phyloP scores from a whole-genome alignment of 2,329 filamentous ascomycete species.

The Cryoendolithus antarcticus region DNA sequence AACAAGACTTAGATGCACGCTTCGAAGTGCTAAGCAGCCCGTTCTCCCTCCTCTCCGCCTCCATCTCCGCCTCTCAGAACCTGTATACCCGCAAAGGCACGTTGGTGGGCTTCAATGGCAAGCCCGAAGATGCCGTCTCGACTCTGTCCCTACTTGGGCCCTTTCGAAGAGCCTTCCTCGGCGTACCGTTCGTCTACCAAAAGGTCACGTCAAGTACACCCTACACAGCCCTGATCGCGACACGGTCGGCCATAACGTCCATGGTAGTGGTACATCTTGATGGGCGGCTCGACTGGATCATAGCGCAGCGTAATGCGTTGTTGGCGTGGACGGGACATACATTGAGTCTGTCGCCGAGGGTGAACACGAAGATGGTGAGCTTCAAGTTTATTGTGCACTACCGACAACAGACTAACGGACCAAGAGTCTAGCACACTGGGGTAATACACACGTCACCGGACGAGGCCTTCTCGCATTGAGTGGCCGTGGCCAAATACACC shows the following conservation, averaged over 20 bases:
- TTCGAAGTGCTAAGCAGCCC: conserved; percentile 90
- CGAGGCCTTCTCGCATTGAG: conserved; percentile 74
- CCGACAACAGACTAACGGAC: conserved; percentile 21
- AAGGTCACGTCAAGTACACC: conserved; percentile 75
- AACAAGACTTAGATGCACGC: conserved; percentile 58
- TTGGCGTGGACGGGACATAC: conserved; percentile 96
- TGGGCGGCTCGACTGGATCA: conserved; percentile 89
- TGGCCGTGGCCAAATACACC: conserved; percentile 80
- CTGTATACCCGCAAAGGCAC: conserved; percentile 88
- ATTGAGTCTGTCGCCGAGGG: conserved; percentile 58
- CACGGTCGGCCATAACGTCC: conserved; percentile 74
- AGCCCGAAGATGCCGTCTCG: conserved; percentile 81
- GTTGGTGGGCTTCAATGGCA: conserved; percentile 77
- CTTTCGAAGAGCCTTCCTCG: conserved; percentile 63
- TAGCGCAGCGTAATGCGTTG: conserved; percentile 74
- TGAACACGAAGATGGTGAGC: conserved; percentile 57
- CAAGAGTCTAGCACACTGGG: conserved; percentile 72
- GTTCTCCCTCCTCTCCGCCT: conserved; percentile 87
- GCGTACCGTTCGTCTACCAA: conserved; percentile 93
- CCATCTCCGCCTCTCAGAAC: conserved; percentile 82
- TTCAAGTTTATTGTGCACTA: neutral
- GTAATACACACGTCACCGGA: conserved; percentile 76
- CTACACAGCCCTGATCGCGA: conserved; percentile 76
- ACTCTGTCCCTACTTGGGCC: conserved; percentile 80
- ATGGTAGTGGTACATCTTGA: conserved; percentile 83